Evolutionary conservation across 225 moss, liverwort and hornwort genomes (phyloP).

Genomic region (Marchantia polymorpha): DNA sequence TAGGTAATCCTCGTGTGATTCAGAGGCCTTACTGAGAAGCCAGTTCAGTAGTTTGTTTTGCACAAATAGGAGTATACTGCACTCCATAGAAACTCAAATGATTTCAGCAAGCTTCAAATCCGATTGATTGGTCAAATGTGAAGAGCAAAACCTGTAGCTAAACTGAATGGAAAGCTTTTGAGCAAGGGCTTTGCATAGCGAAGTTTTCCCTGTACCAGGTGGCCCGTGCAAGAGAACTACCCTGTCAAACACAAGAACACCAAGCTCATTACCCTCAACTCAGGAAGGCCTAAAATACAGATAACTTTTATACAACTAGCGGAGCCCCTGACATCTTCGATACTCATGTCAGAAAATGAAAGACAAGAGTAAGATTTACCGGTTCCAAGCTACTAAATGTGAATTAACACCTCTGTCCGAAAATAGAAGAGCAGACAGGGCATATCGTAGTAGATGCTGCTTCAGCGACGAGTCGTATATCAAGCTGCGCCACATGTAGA

Average conservation of each 20-base stretch:
- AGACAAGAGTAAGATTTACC: conserved; percentile 17
- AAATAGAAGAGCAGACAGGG: conserved; percentile 38
- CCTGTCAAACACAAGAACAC: conserved; percentile 14
- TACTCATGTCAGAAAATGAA: not conserved
- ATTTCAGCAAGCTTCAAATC: not conserved
- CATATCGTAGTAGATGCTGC: conserved; percentile 42
- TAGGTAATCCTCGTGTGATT: too few relatives aligned
- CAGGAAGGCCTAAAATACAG: not conserved
- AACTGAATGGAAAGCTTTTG: conserved; percentile 45
- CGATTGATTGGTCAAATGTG: too few relatives aligned
- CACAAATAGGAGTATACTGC: not conserved
- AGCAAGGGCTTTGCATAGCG: conserved; percentile 46
- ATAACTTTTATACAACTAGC: too few relatives aligned
- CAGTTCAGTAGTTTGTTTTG: not conserved
- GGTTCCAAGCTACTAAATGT: conserved; percentile 40
- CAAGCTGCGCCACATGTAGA: conserved; percentile 23
- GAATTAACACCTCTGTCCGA: conserved; percentile 44
- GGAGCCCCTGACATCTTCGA: not conserved
- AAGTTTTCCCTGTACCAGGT: conserved; percentile 48
- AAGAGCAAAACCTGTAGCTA: conserved; percentile 31
- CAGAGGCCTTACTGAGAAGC: too few relatives aligned
- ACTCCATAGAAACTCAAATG: not conserved
- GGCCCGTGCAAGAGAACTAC: conserved; percentile 47
- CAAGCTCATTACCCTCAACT: not conserved
- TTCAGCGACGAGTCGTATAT: conserved; percentile 35